Evolutionary conservation across 2,329 filamentous ascomycete genomes (phyloP), one percentile per base, ranked within the genome.

Genomic region (Hypocreales sp.): DNA sequence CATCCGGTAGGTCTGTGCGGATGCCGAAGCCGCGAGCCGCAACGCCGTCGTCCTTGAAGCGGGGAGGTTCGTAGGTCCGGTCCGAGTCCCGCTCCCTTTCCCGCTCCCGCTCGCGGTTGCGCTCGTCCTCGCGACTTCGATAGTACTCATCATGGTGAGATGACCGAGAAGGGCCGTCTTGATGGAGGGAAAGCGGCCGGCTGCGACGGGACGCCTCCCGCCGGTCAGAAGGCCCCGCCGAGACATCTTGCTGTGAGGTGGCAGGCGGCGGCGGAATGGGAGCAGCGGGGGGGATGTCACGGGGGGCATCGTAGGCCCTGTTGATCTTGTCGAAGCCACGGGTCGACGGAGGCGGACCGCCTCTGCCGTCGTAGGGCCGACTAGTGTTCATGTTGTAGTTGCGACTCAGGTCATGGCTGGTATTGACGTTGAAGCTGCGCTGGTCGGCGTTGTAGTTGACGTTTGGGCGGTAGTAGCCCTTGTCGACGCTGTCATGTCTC

Each of bases 291-390:
- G 58, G 56, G 10, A 64, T 50, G 5, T 52, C 44, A 7, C 47
- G 38, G 22, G 62, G 51, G 16, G 58, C 46, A 15, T 67, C 63
- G 34, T 68, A 69, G 6, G 53, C 25, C 31, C 65, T 56, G 38
- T 67, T 67, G 35, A 80, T 67, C 50, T 71, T 79, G 39, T 82
- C 78, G 36, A 83, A 71, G 1, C 74, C 78, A 38, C 76, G 61
- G 4, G 72, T 79, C 5, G 73, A 69, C 5, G 75, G 75, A 8
- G 79, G 79, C 3, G 77, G 78, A 0, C 65, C 61, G 18, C 64
- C 47, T 15, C 51, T 42, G 22, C 37, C 44, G 10, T 63, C 60
- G 31, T 58, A 53, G 6, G 44, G 44, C 5, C 49, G 47, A 32
- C 35, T 46, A 11, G 38, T 41, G 26, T 41, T 48, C 18, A 37